Conservation (phyloP, 352 stramenopile genomes). For the Pythium folliculosum region DNA sequence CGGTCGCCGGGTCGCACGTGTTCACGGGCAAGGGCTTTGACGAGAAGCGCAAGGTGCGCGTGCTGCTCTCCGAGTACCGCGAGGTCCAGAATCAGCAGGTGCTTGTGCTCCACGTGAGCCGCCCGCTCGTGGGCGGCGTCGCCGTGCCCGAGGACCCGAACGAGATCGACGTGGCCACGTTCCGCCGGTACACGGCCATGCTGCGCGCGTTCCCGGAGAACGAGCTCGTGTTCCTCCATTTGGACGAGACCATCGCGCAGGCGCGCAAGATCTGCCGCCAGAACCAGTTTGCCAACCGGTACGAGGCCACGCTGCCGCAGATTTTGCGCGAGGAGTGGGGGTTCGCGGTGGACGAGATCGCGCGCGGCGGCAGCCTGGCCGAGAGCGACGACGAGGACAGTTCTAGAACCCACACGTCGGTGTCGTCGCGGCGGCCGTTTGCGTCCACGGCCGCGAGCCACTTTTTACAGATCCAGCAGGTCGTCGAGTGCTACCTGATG, state of each 20-base stretch:
- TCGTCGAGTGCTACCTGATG: conserved; percentile 84
- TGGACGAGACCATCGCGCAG: conserved; percentile 65
- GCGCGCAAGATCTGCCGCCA: conserved; percentile 59
- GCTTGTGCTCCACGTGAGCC: conserved; percentile 70
- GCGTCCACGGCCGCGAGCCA: conserved; percentile 32
- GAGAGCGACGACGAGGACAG: conserved; percentile 34
- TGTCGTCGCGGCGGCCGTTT: conserved; percentile 8
- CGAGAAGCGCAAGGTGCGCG: conserved; percentile 59
- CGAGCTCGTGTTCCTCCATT: conserved; percentile 66
- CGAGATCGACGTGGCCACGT: conserved; percentile 74
- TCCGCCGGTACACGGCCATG: conserved; percentile 76
- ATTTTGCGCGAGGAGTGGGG: conserved; percentile 62
- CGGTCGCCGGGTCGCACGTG: conserved; percentile 60
- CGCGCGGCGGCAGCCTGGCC: conserved; percentile 43
- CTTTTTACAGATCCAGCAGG: conserved; percentile 71
- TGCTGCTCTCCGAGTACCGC: conserved; percentile 67
- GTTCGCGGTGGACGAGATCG: conserved; percentile 54
- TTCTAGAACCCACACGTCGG: neutral
- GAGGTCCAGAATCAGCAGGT: conserved; percentile 55
- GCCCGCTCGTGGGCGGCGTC: conserved; percentile 66
- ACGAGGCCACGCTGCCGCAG: conserved; percentile 44
- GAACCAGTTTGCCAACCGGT: conserved; percentile 45
- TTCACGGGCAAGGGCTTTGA: conserved; percentile 51
- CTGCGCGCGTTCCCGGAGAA: conserved; percentile 74
- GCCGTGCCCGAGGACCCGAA: conserved; percentile 68